Percentiles rank a stretch among this genome's conserved stretches.
These are phyloP conservation scores for Trichoderma cornu-damae DNA, from an alignment of 2,329 filamentous ascomycete genomes.

Conservation along the genomic window DNA sequence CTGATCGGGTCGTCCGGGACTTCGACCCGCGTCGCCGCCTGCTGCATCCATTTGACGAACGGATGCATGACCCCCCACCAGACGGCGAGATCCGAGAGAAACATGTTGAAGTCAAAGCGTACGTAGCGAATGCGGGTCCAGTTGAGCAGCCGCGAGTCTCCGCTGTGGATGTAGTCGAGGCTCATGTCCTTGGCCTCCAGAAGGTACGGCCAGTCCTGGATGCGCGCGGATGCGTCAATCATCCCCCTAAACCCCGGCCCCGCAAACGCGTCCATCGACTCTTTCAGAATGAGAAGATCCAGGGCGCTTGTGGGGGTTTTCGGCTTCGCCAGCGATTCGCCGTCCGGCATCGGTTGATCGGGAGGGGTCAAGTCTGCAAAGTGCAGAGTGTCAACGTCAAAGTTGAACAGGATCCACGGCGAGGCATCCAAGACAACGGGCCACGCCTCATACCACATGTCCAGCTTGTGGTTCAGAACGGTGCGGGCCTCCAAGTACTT, in stretches of 20 bases:
- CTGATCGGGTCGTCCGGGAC: neutral
- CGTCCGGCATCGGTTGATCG: neutral
- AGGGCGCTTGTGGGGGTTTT: neutral
- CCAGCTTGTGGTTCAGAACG: neutral
- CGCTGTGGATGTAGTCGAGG: neutral
- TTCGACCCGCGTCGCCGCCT: neutral
- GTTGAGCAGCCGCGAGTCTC: neutral
- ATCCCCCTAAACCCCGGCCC: neutral
- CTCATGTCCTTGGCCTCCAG: constrained; percentile 1
- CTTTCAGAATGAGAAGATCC: constrained; percentile 9
- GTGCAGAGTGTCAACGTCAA: constrained; percentile 11
- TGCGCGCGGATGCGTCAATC: neutral
- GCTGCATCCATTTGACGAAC: constrained; percentile 9
- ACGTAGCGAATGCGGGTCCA: constrained; percentile 11
- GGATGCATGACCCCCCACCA: constrained; percentile 14
- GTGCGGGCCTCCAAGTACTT: neutral
- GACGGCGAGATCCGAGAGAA: constrained; percentile 8
- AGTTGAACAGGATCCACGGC: constrained; percentile 10
- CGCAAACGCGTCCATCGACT: neutral
- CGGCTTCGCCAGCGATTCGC: neutral
- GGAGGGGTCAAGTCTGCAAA: constrained; percentile 7
- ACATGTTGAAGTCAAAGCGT: constrained; percentile 9
- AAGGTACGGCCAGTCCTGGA: constrained; percentile 8
- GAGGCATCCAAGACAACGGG: neutral
- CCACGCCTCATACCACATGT: neutral